Evolutionary conservation across 2,329 filamentous ascomycete genomes (phyloP).

Genomic region (Neofusicoccum ribis): DNA sequence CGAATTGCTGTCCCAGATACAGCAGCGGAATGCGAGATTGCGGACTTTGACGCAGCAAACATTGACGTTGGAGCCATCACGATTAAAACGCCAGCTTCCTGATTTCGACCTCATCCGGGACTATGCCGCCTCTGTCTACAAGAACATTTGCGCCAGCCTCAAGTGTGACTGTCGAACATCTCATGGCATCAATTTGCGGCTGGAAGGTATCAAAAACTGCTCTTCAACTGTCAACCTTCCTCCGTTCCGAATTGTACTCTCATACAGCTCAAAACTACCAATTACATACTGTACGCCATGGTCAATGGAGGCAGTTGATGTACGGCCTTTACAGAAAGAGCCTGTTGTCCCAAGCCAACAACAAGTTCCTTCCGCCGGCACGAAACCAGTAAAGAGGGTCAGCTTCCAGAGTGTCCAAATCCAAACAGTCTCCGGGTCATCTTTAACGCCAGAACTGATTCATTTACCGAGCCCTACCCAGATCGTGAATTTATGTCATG

Average conservation of each 20-base stretch:
- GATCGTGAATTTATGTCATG: neutral
- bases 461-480: neutral
- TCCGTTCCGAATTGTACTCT: neutral
- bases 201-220: neutral
- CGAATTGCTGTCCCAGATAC: constrained; percentile 28
- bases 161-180: neutral
- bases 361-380: neutral
- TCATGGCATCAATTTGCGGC: neutral
- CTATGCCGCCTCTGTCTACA: neutral
- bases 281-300: neutral
- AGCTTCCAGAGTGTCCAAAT: neutral
- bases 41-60: constrained; percentile 28
- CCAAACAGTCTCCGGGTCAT: neutral
- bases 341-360: too few relatives aligned
- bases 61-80: neutral
- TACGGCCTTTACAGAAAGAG: neutral
- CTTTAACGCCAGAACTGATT: neutral
- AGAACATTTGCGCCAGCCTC: neutral
- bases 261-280: neutral
- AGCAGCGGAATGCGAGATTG: constrained; percentile 26
- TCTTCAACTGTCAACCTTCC: neutral
- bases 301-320: neutral
- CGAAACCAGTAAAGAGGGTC: neutral
- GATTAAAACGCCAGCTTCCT: neutral
- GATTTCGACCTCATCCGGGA: neutral